Percentiles rank a stretch among this genome's conserved stretches.
Evolutionary conservation across 441 rosid species (phyloP).

Genomic region (Bocquillonia castaneifolia): DNA sequence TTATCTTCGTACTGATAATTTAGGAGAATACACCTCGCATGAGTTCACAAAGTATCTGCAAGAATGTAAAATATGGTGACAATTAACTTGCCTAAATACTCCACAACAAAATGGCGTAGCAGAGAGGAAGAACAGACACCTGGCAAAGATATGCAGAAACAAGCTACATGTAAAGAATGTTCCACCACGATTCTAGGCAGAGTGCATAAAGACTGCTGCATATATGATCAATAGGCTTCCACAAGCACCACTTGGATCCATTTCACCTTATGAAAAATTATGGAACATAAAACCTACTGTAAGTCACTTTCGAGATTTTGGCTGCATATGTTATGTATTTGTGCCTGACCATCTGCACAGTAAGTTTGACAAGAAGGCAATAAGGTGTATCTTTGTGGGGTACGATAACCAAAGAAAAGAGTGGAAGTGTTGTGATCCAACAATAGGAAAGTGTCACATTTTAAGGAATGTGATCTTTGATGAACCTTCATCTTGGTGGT

Average conservation of each 20-base stretch:
- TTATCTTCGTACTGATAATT: neutral
- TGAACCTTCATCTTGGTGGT: neutral
- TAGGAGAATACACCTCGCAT: neutral
- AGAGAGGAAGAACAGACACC: neutral
- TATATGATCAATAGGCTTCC: neutral
- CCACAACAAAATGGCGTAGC: neutral
- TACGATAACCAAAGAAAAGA: neutral
- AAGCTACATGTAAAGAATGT: neutral
- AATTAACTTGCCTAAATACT: neutral
- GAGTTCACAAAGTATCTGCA: neutral
- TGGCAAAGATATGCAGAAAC: neutral
- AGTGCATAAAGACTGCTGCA: neutral
- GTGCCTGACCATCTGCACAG: neutral
- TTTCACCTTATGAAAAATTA: neutral
- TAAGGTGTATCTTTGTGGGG: neutral
- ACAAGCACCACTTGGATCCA: neutral
- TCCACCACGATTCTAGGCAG: neutral
- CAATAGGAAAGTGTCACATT: neutral
- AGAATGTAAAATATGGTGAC: neutral
- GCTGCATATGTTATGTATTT: neutral
- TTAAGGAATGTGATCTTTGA: neutral
- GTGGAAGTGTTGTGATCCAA: neutral
- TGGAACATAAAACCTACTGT: neutral
- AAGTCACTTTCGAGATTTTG: neutral
- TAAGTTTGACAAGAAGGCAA: neutral